Evolutionary conservation across 352 stramenopile genomes (phyloP), one percentile per base, ranked within the genome.

Genomic region (Salisapilia sapeloensis): DNA sequence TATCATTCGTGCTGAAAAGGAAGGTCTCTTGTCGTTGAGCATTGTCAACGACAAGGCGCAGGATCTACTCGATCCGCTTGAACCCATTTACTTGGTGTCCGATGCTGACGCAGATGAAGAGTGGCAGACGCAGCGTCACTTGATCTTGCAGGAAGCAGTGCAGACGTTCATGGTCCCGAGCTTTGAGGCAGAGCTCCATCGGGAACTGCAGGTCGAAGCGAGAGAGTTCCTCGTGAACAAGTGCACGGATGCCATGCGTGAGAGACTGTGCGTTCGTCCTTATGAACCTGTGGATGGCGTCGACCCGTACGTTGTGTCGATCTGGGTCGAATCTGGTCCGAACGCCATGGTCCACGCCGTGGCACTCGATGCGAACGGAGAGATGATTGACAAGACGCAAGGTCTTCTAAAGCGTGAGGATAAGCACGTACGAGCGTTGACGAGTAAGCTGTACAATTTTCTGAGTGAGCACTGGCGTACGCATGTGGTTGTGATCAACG

Each of bases 401-500:
- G 72, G 70, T 0, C 82, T 81, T 42, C 87, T 70, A 50, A 79
- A 71, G 32, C 64, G 64, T 12, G 66, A 85, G 36, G 46, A 82
- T 31, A 66, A 63, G 27, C 74, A 57, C 42, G 72, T 85, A 29
- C 59, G 77, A 16, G 80, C 63, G 5, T 48, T 89, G 10, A 82
- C 72, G 18, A 64, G 75, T 38, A 83, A 56, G 2, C 40, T 92
- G 19, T 69, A 78, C 30, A 77, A 80, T 19, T 92, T 92, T 29
- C 40, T 92, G 13, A 65, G 76, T 29, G 76, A 92, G 20, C 67
- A 92, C 46, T 60, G 63, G 6, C 53, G 60, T 43, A 86, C 71
- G 7, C 60, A 87, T 38, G 76, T 85, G 0, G 72, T 92, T 19
- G 76, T 89, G 13, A 82, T 92, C 44, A 92, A 92, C 52, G 67